Percentiles rank a stretch among this genome's conserved stretches.
Evolutionary conservation across 2,329 filamentous ascomycete species (phyloP).

Genomic region (Arthroderma uncinatum): DNA sequence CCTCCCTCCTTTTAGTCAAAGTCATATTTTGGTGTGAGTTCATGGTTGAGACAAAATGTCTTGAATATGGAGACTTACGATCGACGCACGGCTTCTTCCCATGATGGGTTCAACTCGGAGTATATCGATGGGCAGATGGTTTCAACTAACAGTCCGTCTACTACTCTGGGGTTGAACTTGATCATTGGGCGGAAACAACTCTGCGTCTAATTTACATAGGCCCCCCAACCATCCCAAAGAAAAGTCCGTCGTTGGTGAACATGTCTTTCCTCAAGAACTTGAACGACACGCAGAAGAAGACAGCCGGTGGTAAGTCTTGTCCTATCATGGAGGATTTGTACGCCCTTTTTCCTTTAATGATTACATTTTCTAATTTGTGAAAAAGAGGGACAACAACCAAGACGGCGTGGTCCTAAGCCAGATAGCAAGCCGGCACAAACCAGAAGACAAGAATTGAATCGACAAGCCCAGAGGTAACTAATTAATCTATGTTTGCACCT

Average conservation of each 20-base stretch:
- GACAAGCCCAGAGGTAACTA: conserved; percentile 80
- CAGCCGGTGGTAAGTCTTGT: conserved; percentile 52
- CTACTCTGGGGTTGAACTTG: not conserved
- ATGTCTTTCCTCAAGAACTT: conserved; percentile 54
- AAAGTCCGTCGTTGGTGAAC: conserved; percentile 31
- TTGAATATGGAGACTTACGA: not conserved
- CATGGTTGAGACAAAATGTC: not conserved
- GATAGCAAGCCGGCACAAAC: conserved; percentile 93
- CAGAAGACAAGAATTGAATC: conserved; percentile 81
- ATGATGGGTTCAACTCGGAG: not conserved
- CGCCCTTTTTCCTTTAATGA: not conserved
- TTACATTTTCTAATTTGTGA: conserved; percentile 2
- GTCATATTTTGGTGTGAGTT: not conserved
- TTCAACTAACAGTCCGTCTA: not conserved
- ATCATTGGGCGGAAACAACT: not conserved
- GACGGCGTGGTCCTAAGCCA: conserved; percentile 86
- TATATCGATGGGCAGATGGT: not conserved
- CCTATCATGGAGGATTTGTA: not conserved
- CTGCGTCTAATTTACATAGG: not conserved
- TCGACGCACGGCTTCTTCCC: not conserved
- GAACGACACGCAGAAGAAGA: conserved; percentile 56
- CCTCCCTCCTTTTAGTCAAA: not conserved
- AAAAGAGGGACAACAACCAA: conserved; percentile 70
- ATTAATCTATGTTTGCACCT: not conserved
- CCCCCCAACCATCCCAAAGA: not conserved